Conservation (phyloP, 108 stramenopile species). For the Nannochloropsis oceanica region DNA sequence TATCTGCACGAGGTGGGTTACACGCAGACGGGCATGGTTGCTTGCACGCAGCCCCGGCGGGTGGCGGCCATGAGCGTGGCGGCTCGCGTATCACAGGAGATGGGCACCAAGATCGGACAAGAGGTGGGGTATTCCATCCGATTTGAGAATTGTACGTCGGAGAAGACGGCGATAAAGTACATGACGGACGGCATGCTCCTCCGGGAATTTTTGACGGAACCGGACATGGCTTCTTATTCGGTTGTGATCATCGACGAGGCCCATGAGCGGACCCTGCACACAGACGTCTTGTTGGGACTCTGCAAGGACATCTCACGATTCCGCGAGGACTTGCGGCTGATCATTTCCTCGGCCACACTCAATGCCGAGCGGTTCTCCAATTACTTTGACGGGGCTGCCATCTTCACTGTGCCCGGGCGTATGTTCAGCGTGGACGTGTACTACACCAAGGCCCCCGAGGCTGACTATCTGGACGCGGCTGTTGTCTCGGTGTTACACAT, state of each 20-base stretch:
- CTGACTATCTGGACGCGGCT: slow-evolving; percentile 97
- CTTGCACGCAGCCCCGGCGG: slow-evolving; percentile 92
- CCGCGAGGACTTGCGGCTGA: slow-evolving; percentile 66
- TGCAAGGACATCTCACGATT: slow-evolving; percentile 92
- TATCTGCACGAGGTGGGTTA: slow-evolving; percentile 94
- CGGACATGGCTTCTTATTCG: slow-evolving; percentile 83
- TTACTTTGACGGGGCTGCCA: slow-evolving; percentile 93
- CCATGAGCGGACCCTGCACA: slow-evolving; percentile 92
- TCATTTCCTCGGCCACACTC: slow-evolving; percentile 90
- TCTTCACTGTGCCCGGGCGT: slow-evolving; percentile 77
- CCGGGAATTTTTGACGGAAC: slow-evolving; percentile 90
- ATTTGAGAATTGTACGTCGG: slow-evolving; percentile 92
- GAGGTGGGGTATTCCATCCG: slow-evolving; percentile 96
- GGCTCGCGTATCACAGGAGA: slow-evolving; percentile 85
- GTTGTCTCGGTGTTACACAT: slow-evolving; percentile 93
- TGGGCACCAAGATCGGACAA: slow-evolving; percentile 85
- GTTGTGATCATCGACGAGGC: slow-evolving; percentile 97
- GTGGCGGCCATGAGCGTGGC: slow-evolving; percentile 98
- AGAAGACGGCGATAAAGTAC: slow-evolving; percentile 72
- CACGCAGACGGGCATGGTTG: slow-evolving; percentile 83
- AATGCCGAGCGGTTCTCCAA: slow-evolving; percentile 95
- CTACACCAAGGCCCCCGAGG: slow-evolving; percentile 97
- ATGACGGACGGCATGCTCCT: slow-evolving; percentile 75
- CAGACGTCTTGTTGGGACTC: slow-evolving; percentile 89
- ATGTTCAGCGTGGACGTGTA: slow-evolving; percentile 54